These are phyloP conservation scores for Anaeramoeba flamelloides DNA, from an alignment of 78 protist species.

Conservation along the genomic window DNA sequence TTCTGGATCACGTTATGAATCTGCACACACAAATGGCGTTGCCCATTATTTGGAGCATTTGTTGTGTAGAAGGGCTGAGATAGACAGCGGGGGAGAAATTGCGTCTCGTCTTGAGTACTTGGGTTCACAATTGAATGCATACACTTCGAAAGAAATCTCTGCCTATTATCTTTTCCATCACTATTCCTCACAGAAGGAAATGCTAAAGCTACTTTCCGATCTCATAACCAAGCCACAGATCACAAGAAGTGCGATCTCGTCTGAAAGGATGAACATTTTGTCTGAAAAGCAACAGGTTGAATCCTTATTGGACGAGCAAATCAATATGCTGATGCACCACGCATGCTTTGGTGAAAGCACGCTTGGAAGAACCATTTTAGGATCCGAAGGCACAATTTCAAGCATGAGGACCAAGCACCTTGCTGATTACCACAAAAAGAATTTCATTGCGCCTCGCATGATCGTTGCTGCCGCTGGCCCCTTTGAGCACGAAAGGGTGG, in stretches of 20 bases:
- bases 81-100: not conserved
- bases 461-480: constrained; percentile 73
- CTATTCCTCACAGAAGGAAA: no score
- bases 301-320: constrained; percentile 40
- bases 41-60: constrained; percentile 95
- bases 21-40: constrained; percentile 72
- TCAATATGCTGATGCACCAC: constrained; percentile 73
- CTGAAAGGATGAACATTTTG: constrained; percentile 64
- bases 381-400: constrained; percentile 60
- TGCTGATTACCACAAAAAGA: constrained; percentile 27
- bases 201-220: no score
- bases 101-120: constrained; percentile 45
- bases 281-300: no score
- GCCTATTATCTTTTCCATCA: no score
- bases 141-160: constrained; percentile 85
- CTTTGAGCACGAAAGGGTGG: constrained; percentile 61
- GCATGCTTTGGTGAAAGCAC: constrained; percentile 55
- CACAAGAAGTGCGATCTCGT: constrained; percentile 30
- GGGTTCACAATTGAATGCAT: constrained; percentile 90
- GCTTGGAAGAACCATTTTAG: constrained; percentile 82
- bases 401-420: constrained; percentile 42
- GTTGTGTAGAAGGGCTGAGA: no score
- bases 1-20: constrained; percentile 77
- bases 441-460: constrained; percentile 78
- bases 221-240: no score